Evolutionary conservation across 768 basidiomycete species (phyloP).

Genomic region (Lyophyllum decastes): DNA sequence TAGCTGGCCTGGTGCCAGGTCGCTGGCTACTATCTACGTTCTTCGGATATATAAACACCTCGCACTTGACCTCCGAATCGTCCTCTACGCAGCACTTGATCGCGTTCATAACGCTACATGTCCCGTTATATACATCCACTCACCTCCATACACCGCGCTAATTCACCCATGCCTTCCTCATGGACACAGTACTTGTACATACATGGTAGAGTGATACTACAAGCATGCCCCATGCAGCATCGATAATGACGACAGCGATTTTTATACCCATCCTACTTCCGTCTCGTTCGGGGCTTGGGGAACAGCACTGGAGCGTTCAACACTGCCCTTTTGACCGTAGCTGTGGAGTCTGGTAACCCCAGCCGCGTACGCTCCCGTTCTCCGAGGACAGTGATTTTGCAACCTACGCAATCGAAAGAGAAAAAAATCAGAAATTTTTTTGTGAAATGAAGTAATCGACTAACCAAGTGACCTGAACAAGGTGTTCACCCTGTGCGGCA

Average conservation of each 20-base stretch:
- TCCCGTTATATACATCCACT: background rate
- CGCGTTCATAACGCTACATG: background rate
- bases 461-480: slow-evolving; percentile 76
- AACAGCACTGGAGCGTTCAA: slow-evolving; percentile 80
- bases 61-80: background rate
- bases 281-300: slow-evolving; percentile 59
- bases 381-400: slow-evolving; percentile 61
- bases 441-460: slow-evolving; percentile 16
- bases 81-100: background rate
- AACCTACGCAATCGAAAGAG: slow-evolving; percentile 52
- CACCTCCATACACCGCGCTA: background rate
- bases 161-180: background rate
- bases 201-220: background rate
- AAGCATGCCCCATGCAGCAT: background rate
- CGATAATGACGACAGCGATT: background rate
- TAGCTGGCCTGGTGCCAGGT: background rate
- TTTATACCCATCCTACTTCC: slow-evolving; percentile 23
- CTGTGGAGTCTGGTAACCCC: slow-evolving; percentile 65
- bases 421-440: slow-evolving; percentile 1
- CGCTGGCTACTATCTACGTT: background rate
- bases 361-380: slow-evolving; percentile 67
- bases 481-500: slow-evolving; percentile 45
- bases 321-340: slow-evolving; percentile 68
- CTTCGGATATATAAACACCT: background rate
- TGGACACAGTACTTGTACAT: background rate